Base-by-base conservation (phyloP, 2,329 filamentous ascomycete species). In the Pyrenochaeta sp. region DNA sequence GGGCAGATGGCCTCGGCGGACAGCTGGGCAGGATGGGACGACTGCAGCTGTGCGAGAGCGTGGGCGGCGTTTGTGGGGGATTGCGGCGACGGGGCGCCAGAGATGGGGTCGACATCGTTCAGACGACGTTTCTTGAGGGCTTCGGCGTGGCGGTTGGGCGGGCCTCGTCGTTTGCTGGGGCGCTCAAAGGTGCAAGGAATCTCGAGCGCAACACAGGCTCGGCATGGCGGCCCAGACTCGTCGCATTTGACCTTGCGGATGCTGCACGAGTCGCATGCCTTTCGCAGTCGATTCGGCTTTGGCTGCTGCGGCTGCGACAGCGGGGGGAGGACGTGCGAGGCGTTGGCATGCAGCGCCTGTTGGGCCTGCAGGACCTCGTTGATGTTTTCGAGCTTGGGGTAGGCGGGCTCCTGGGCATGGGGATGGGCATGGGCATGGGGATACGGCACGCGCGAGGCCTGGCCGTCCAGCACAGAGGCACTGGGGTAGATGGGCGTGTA, bases 1-100 rank as follows among this genome's bases (percentile, higher is more conserved):
- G 88, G 85, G 27, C 86, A 88, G 49, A 92, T 90, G 2, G 81
- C 77, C 63, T 92, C 88, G 34, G 85, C 79, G 3, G 81, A 82
- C 7, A 81, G 67, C 28, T 74, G 71, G 14, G 63, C 61, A 13
- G 77, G 71, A 4, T 74, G 70, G 47, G 74, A 73, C 11, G 74
- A 73, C 21, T 76, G 72, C 27, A 80, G 73, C 34, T 77, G 73
- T 20, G 78, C 76, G 15, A 81, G 72, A 21, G 78, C 77, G 43
- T 81, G 77, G 22, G 77, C 78, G 28, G 78, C 78, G 58, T 80
- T 74, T 9, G 78, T 80, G 13, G 79, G 78, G 5, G 78, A 81
- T 19, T 77, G 74, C 24, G 74, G 73, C 11, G 72, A 71, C 4
- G 74, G 71, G 15, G 69, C 68, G 15, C 72, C 73, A 9, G 77